Base-by-base conservation (phyloP, 139 green algal species). In the Chlamydomonas eustigma region DNA sequence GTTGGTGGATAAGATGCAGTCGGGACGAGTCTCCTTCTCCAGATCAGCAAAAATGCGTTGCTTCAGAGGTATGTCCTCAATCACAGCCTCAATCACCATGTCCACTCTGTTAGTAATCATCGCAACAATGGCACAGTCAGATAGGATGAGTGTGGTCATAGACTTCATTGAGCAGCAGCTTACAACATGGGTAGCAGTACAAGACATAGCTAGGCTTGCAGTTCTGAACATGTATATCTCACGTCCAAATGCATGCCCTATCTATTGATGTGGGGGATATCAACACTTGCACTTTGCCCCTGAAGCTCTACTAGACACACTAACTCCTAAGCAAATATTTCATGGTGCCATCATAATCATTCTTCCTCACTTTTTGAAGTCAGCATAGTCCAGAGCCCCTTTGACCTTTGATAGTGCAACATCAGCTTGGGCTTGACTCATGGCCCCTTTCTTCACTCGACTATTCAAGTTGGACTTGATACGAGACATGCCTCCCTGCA, bases 21-120 rank as follows among this genome's bases (percentile, higher is more conserved):
- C 81, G 0, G 88, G 85, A 2, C 84, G 78, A 81, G 90, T 97
- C 0, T 71, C 73, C 6, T 78, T 58, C 84, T 97, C 91, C 70
- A 98, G 78, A 73, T 92, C 85, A 73, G 72, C 25, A 33, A 63
- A 94, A 78, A 95, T 95, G 30, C 82, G 71, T 84, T 98, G 96
- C 89, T 99, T 99, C 24, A 99, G 79, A 1, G 78, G 67, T 51
- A 99, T 89, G 76, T 94, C 86, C 88, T 99, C 96, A 30, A 99
- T 92, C 0, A 90, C 96, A 28, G 96, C 96, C 90, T 99, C 96
- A 38, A 99, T 97, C 25, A 98, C 96, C 91, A 98, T 96, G 88
- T 99, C 96, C 32, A 89, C 86, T 12, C 64, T 39, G 30, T 50
- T 30, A 25, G 50, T n/a, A n/a, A n/a, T n/a, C n/a, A n/a, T n/a